phyloP scores from a whole-genome alignment of 768 basidiomycete species.

The Lactarius trivialis region DNA sequence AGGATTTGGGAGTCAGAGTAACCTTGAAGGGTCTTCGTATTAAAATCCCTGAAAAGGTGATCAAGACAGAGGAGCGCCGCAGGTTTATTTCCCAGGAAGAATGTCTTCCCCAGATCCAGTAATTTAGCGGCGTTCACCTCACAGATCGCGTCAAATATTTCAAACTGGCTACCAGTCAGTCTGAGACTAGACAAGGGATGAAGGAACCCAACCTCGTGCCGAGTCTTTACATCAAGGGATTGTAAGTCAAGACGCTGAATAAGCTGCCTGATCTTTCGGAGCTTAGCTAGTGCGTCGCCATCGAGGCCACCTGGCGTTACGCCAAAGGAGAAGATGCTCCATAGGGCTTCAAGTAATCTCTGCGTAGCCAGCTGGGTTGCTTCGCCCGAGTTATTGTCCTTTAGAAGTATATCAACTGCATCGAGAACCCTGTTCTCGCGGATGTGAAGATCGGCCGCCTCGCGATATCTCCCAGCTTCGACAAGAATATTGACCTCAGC shows the following conservation, averaged over 20 bases:
- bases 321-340: conserved; percentile 39
- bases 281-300: neutral
- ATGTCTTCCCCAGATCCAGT: neutral
- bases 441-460: conserved; percentile 47
- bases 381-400: conserved; percentile 27
- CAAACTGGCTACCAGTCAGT: conserved; percentile 1
- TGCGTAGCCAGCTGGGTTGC: conserved; percentile 34
- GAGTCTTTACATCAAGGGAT: neutral
- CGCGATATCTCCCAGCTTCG: conserved; percentile 34
- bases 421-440: conserved; percentile 40
- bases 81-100: neutral
- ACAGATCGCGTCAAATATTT: conserved; percentile 10
- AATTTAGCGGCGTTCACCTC: neutral
- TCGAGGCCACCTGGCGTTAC: neutral
- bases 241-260: neutral
- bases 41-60: conserved; percentile 2
- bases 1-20: neutral
- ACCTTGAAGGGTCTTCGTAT: neutral
- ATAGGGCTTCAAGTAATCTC: conserved; percentile 42
- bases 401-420: conserved; percentile 42
- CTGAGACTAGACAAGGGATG: neutral
- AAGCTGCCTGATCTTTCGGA: conserved; percentile 3
- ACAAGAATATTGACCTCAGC: conserved; percentile 43
- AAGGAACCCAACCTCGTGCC: conserved; percentile 1
- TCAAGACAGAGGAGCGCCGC: conserved; percentile 21